These are phyloP conservation scores for Mrakia hoshinonis DNA, from an alignment of 768 basidiomycete genomes.

Conservation along the genomic window DNA sequence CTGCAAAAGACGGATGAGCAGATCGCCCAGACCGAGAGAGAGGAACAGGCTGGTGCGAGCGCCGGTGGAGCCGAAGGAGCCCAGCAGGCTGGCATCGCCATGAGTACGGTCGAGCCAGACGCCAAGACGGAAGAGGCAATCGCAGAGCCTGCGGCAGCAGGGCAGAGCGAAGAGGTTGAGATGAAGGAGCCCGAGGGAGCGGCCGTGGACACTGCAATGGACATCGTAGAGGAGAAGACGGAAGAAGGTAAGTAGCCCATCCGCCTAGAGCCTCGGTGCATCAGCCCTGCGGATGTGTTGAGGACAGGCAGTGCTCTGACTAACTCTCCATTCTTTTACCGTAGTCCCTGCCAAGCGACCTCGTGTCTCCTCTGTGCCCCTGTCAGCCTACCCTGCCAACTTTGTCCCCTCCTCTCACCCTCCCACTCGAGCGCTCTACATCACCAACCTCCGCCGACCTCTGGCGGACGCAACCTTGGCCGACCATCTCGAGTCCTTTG, in stretches of 20 bases:
- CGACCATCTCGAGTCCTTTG: conserved; percentile 31
- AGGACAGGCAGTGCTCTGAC: neutral
- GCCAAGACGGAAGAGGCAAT: neutral
- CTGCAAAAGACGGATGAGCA: neutral
- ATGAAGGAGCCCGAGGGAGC: neutral
- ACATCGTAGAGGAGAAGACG: neutral
- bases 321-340: neutral
- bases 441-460: conserved; percentile 39
- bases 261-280: neutral
- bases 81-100: neutral
- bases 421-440: conserved; percentile 38
- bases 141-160: neutral
- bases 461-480: conserved; percentile 34
- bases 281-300: too few relatives aligned
- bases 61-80: conserved; percentile 4
- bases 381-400: conserved; percentile 9
- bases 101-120: neutral
- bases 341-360: neutral
- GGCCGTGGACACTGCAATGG: neutral
- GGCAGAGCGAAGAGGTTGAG: neutral
- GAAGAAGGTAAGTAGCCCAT: neutral
- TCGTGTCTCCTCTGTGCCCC: neutral
- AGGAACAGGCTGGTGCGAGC: neutral
- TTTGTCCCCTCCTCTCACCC: conserved; percentile 31
- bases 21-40: neutral